These are phyloP conservation scores for Mrakia frigida DNA, from an alignment of 768 basidiomycete species.

Conservation along the genomic window DNA sequence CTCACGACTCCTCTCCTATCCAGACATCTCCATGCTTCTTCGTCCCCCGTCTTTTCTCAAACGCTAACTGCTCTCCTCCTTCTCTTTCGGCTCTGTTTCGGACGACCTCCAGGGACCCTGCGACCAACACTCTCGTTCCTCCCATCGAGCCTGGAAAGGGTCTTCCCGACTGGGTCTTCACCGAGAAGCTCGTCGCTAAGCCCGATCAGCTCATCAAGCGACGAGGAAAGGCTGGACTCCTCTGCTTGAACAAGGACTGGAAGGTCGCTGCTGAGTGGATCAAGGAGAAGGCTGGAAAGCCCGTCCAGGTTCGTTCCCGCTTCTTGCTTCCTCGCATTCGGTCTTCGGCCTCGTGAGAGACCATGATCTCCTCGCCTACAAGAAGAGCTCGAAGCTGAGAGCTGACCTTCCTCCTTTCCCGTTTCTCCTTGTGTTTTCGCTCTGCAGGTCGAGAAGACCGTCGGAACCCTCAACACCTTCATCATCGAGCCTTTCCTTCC, in stretches of 20 bases:
- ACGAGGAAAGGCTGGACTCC: conserved; percentile 93
- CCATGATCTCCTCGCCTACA: background rate
- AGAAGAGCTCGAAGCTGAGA: background rate
- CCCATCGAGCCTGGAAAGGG: conserved; percentile 50
- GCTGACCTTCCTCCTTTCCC: conserved; percentile 34
- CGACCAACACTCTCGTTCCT: conserved; percentile 57
- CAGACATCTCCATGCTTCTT: background rate
- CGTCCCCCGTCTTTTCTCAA: background rate
- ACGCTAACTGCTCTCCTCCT: background rate
- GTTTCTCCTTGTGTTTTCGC: conserved; percentile 8
- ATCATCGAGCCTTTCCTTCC: conserved; percentile 99
- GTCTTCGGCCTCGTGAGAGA: background rate
- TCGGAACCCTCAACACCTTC: conserved; percentile 94
- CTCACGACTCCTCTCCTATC: background rate
- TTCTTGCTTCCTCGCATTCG: background rate
- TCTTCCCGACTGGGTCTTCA: conserved; percentile 76
- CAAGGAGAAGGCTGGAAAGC: conserved; percentile 78
- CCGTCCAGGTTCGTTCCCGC: conserved; percentile 57
- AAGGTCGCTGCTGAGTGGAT: conserved; percentile 84
- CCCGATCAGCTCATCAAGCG: conserved; percentile 99
- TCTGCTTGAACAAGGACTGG: conserved; percentile 91
- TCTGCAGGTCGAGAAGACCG: conserved; percentile 76
- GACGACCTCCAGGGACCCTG: conserved; percentile 60
- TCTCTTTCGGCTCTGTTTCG: conserved; percentile 36
- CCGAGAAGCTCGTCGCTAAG: conserved; percentile 82